These are phyloP conservation scores for Coemansia sp. DNA, from an alignment of 192 early-diverging fungal genomes.

Conservation along the genomic window DNA sequence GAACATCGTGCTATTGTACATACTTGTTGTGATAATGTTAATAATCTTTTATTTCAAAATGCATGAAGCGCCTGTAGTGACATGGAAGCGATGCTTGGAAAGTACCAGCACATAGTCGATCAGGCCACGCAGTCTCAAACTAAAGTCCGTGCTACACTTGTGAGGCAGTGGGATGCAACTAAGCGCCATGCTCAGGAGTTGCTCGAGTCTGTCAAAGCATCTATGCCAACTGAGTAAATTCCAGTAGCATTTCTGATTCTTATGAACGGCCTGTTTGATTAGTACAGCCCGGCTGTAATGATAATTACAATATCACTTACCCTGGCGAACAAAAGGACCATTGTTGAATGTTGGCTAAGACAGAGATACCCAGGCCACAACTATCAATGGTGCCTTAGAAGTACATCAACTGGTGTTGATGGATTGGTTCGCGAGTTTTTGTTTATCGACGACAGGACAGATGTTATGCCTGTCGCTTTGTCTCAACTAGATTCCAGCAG, in stretches of 20 bases:
- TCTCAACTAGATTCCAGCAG: too few species aligned
- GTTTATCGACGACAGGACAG: background rate
- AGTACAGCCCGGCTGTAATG: background rate
- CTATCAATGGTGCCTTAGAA: too few species aligned
- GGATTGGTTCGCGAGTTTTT: background rate
- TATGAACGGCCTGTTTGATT: background rate
- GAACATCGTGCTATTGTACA: too few species aligned
- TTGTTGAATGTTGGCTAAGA: background rate
- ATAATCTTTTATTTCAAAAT: background rate
- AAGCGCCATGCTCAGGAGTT: slow-evolving; percentile 13
- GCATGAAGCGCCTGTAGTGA: slow-evolving; percentile 17
- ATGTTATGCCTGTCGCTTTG: background rate
- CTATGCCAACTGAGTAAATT: background rate
- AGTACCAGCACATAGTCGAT: slow-evolving; percentile 15
- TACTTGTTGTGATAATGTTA: background rate
- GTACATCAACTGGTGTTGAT: background rate
- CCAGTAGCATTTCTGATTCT: background rate
- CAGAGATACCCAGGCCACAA: too few species aligned
- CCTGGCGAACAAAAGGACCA: background rate
- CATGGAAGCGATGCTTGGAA: slow-evolving; percentile 29
- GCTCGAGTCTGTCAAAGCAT: slow-evolving; percentile 2
- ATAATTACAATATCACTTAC: background rate
- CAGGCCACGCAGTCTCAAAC: background rate
- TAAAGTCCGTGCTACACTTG: background rate
- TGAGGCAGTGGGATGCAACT: slow-evolving; percentile 16